A percentile compares a stretch with the other conserved stretches of the same genome.
phyloP scores from a whole-genome alignment of 768 basidiomycete genomes.

The Tremella fuciformis region DNA sequence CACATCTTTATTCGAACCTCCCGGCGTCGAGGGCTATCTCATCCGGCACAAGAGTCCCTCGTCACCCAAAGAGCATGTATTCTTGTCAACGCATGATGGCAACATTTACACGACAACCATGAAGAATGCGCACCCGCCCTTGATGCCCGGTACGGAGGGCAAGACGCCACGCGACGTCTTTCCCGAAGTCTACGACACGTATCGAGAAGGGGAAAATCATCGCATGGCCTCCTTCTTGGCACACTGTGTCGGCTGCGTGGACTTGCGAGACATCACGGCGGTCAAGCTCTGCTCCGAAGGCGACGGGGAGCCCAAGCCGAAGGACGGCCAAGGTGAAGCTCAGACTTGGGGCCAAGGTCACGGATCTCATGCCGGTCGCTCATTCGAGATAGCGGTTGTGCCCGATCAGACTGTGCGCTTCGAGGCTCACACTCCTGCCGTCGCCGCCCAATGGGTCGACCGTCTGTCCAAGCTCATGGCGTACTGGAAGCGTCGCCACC shows the following conservation, averaged over 20 bases:
- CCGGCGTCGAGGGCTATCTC: constrained; percentile 83
- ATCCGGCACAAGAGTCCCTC: constrained; percentile 20
- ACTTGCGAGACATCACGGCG: constrained; percentile 66
- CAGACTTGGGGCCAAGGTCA: not conserved
- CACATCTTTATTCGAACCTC: constrained; percentile 66
- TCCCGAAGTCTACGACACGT: constrained; percentile 31
- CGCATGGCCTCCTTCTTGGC: constrained; percentile 49
- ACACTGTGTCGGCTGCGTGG: constrained; percentile 59
- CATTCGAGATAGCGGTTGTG: constrained; percentile 70
- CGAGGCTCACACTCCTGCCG: constrained; percentile 72
- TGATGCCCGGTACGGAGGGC: constrained; percentile 26
- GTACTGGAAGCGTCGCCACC: constrained; percentile 79
- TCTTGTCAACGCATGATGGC: constrained; percentile 40
- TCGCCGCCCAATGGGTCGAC: constrained; percentile 81
- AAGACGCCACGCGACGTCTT: constrained; percentile 31
- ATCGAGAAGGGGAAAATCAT: constrained; percentile 38
- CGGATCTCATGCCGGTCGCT: constrained; percentile 48
- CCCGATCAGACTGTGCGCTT: constrained; percentile 68
- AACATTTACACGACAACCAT: constrained; percentile 37
- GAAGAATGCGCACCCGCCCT: constrained; percentile 34
- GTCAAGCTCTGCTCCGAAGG: constrained; percentile 57
- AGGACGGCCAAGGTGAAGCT: constrained; percentile 59
- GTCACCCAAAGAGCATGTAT: constrained; percentile 30
- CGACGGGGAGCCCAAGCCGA: constrained; percentile 36
- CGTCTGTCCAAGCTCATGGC: constrained; percentile 65